Percentiles rank a stretch among this genome's conserved stretches.
Conservation (phyloP, 2,329 filamentous ascomycete genomes). For the Pseudogymnoascus sp. region DNA sequence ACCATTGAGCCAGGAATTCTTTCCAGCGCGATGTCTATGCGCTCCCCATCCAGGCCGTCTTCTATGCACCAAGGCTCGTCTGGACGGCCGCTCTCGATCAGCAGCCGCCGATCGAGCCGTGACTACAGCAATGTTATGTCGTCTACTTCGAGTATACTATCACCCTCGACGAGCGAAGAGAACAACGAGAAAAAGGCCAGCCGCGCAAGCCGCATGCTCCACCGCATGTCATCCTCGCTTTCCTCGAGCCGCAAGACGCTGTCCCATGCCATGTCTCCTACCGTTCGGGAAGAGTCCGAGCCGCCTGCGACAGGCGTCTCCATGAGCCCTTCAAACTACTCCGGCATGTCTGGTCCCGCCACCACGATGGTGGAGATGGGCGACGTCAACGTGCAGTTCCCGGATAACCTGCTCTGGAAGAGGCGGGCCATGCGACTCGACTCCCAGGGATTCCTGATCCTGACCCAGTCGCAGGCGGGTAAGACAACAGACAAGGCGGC, state of each 20-base stretch:
- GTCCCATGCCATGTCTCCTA: constrained; percentile 28
- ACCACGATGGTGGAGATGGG: constrained; percentile 37
- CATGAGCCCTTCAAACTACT: constrained; percentile 18
- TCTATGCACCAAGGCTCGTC: constrained; percentile 36
- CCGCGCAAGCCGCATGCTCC: constrained; percentile 43
- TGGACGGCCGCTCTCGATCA: constrained; percentile 54
- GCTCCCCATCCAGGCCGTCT: constrained; percentile 36
- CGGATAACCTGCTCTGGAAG: constrained; percentile 94
- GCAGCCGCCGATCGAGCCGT: constrained; percentile 38
- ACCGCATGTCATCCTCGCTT: constrained; percentile 54
- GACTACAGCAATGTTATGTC: constrained; percentile 25
- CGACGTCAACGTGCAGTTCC: constrained; percentile 94
- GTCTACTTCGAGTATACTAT: constrained; percentile 33
- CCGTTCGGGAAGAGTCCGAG: constrained; percentile 32
- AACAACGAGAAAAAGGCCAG: constrained; percentile 44
- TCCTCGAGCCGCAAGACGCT: constrained; percentile 35
- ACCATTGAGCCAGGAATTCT: constrained; percentile 35
- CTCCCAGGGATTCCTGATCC: constrained; percentile 69
- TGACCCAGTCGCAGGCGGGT: constrained; percentile 52
- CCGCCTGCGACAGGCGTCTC: constrained; percentile 18
- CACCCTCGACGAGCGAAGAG: constrained; percentile 38
- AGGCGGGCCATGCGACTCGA: constrained; percentile 82
- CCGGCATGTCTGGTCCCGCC: constrained; percentile 36
- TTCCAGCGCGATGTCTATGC: constrained; percentile 30
- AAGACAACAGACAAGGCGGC: constrained; percentile 36